phyloP scores from a whole-genome alignment of 306 rosid genomes.

The Sesbania bispinosa region DNA sequence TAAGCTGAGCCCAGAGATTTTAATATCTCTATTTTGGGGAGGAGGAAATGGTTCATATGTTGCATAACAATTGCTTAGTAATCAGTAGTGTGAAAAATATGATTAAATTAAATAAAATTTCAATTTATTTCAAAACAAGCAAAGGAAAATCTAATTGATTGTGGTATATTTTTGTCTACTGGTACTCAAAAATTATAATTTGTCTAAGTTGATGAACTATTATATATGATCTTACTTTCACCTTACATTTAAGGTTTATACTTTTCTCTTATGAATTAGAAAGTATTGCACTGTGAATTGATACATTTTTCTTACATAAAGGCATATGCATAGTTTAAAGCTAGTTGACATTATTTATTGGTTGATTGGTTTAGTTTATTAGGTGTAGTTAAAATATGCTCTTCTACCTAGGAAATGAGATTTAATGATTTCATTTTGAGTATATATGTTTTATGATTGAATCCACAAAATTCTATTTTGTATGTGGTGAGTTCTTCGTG shows the following conservation, averaged over 20 bases:
- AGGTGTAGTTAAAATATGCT: not conserved
- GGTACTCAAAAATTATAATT: not conserved
- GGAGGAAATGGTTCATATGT: not conserved
- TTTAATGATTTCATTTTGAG: too few species aligned
- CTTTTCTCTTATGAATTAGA: not conserved
- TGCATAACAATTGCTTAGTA: not conserved
- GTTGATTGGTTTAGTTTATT: not conserved
- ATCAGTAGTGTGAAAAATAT: not conserved
- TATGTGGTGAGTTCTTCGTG: too few species aligned
- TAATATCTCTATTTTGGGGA: not conserved
- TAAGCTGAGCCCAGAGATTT: not conserved
- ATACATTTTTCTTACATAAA: too few species aligned
- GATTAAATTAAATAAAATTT: not conserved
- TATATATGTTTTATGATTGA: too few species aligned
- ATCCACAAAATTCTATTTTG: too few species aligned
- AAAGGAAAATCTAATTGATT: too few species aligned
- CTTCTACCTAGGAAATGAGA: too few species aligned
- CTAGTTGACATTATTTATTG: not conserved
- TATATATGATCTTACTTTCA: not conserved
- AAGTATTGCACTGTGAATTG: not conserved
- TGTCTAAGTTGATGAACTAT: not conserved
- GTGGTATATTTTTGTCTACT: not conserved
- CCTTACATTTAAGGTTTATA: not conserved
- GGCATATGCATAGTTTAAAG: not conserved
- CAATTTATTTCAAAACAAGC: too few species aligned